Evolutionary conservation across 495 filamentous ascomycete genomes (phyloP).

Genomic region (Pyrenula massariospora): DNA sequence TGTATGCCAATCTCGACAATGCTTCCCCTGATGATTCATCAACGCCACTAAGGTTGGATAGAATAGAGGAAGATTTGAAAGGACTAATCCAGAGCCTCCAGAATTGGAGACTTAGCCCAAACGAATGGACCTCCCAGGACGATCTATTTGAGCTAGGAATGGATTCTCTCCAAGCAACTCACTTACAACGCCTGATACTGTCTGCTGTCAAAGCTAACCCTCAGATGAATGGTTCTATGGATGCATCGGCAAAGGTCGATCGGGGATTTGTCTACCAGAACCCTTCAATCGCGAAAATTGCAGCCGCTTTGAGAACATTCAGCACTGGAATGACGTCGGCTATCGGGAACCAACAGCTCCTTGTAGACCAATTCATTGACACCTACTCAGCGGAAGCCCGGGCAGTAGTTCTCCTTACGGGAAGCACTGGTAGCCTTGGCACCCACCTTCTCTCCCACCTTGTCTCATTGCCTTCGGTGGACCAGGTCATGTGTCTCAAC

Average conservation of each 20-base stretch:
- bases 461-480: not conserved
- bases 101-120: conserved; percentile 3
- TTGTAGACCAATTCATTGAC: not conserved
- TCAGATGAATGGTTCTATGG: not conserved
- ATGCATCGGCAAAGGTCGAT: not conserved
- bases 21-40: not conserved
- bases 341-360: not conserved
- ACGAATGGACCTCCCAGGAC: conserved; percentile 6
- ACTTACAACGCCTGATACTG: conserved; percentile 13
- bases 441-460: conserved; percentile 12
- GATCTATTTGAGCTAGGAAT: conserved; percentile 28
- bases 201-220: not conserved
- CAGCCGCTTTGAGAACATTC: conserved; percentile 1
- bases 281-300: conserved; percentile 4
- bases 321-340: not conserved
- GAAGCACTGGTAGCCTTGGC: conserved; percentile 21
- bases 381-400: not conserved
- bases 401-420: conserved; percentile 18
- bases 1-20: conserved; percentile 14
- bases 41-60: not conserved
- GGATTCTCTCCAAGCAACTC: conserved; percentile 23
- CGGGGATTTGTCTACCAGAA: conserved; percentile 18
- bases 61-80: conserved; percentile 8
- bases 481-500: conserved; percentile 4
- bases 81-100: conserved; percentile 8